Percentiles rank a stretch among this genome's conserved stretches.
Conservation (phyloP, 2,329 filamentous ascomycete species). For the Fusarium setosum region DNA sequence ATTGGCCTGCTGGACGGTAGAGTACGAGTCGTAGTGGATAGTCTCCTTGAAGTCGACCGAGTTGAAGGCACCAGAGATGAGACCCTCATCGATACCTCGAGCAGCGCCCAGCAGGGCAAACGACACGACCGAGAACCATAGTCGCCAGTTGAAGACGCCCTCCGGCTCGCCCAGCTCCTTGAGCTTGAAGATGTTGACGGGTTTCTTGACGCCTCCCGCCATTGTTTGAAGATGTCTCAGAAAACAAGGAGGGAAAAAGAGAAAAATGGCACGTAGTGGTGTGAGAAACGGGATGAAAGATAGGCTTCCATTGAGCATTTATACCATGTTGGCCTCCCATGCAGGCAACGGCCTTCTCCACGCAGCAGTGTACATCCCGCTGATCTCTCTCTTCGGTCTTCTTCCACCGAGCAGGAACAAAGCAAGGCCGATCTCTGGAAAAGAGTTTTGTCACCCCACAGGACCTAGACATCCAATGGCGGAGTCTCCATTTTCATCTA, state of each 20-base stretch:
- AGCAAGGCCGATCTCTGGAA: not conserved
- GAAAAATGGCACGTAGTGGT: not conserved
- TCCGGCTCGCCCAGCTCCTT: conserved; percentile 73
- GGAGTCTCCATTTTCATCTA: conserved; percentile 17
- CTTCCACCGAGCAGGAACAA: conserved; percentile 21
- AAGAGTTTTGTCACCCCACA: not conserved
- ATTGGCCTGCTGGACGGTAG: conserved; percentile 67
- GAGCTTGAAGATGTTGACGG: conserved; percentile 72
- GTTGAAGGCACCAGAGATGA: conserved; percentile 79
- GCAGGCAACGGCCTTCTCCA: not conserved
- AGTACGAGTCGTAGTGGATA: conserved; percentile 68
- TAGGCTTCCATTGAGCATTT: not conserved
- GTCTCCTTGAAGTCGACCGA: conserved; percentile 71
- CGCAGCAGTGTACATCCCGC: conserved; percentile 5
- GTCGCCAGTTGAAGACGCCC: conserved; percentile 79
- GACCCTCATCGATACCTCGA: conserved; percentile 82
- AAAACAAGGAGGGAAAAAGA: not conserved
- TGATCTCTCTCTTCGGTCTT: conserved; percentile 6
- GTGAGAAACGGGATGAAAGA: not conserved
- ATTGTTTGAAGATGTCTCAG: conserved; percentile 46
- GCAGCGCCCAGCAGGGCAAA: conserved; percentile 83
- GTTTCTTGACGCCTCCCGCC: conserved; percentile 65
- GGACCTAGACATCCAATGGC: conserved; percentile 21
- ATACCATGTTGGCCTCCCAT: not conserved
- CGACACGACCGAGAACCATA: conserved; percentile 81